A percentile compares a stretch with the other conserved stretches of the same genome.
These are phyloP conservation scores for Microsporum audouinii DNA, from an alignment of 2,329 filamentous ascomycete genomes.

Conservation along the genomic window DNA sequence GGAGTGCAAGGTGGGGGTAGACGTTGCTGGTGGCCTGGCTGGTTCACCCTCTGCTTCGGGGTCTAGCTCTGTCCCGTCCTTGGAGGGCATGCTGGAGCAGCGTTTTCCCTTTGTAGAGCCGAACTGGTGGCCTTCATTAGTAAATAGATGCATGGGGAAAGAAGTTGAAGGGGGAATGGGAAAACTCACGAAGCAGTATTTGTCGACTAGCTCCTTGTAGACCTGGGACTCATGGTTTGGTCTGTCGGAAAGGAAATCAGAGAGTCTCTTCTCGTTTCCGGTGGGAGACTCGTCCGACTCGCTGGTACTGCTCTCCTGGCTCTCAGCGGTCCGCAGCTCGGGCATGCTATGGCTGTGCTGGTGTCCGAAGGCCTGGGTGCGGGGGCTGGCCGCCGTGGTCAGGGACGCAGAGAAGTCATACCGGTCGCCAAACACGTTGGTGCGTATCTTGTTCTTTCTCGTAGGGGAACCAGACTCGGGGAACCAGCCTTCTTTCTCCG, in stretches of 20 bases:
- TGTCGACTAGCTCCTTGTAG: conserved; percentile 94
- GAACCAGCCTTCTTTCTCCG: background rate
- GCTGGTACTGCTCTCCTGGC: background rate
- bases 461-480: conserved; percentile 40
- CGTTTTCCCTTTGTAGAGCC: conserved; percentile 15
- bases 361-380: conserved; percentile 13
- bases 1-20: background rate
- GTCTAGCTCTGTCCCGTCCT: background rate
- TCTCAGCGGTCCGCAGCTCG: background rate
- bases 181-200: conserved; percentile 98
- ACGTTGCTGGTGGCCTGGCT: background rate
- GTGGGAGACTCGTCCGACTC: background rate
- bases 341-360: background rate
- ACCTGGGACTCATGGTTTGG: conserved; percentile 71
- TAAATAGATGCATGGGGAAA: background rate
- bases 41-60: background rate
- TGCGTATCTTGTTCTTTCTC: conserved; percentile 39
- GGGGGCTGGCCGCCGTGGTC: conserved; percentile 43
- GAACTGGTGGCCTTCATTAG: background rate
- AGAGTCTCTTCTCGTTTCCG: background rate
- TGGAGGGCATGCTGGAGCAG: background rate
- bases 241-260: conserved; percentile 37
- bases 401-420: conserved; percentile 96
- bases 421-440: conserved; percentile 74
- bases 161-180: background rate